A percentile compares a stretch with the other conserved stretches of the same genome.
These are phyloP conservation scores for Stylosanthes scabra DNA, from an alignment of 331 rosid genomes.

Conservation along the genomic window DNA sequence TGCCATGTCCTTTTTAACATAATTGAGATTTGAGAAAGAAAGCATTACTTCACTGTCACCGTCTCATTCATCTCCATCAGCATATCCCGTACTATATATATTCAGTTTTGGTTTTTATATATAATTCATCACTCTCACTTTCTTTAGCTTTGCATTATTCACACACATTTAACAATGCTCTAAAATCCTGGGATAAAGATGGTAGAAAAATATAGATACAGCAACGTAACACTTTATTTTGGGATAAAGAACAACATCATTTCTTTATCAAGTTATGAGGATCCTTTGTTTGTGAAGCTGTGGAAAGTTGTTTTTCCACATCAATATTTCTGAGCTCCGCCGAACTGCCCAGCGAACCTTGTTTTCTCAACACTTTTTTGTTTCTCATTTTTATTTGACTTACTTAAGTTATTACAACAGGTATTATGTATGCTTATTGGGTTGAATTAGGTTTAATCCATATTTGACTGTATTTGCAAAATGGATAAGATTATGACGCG, in stretches of 20 bases:
- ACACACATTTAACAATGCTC: no score
- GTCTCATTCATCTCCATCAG: neutral
- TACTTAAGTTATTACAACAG: neutral
- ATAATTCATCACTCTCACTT: no score
- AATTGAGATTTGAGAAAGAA: neutral
- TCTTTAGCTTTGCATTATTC: no score
- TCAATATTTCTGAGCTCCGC: neutral
- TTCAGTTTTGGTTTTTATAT: no score
- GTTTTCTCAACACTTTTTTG: conserved; percentile 17
- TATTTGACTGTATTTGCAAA: conserved; percentile 19
- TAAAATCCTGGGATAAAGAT: no score
- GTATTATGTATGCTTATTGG: neutral
- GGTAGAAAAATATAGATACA: neutral
- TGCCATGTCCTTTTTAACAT: neutral
- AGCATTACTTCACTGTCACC: conserved; percentile 29
- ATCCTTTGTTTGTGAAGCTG: neutral
- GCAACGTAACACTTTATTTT: neutral
- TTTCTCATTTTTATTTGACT: conserved; percentile 29
- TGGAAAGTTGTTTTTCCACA: conserved; percentile 17
- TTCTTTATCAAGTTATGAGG: neutral
- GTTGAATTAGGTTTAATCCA: conserved; percentile 27
- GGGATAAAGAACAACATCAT: neutral
- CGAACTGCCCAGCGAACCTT: conserved; percentile 3
- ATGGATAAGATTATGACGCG: conserved; percentile 41
- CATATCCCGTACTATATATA: neutral